Conservation (phyloP, 805 yeast species). For the Torulaspora franciscae region DNA sequence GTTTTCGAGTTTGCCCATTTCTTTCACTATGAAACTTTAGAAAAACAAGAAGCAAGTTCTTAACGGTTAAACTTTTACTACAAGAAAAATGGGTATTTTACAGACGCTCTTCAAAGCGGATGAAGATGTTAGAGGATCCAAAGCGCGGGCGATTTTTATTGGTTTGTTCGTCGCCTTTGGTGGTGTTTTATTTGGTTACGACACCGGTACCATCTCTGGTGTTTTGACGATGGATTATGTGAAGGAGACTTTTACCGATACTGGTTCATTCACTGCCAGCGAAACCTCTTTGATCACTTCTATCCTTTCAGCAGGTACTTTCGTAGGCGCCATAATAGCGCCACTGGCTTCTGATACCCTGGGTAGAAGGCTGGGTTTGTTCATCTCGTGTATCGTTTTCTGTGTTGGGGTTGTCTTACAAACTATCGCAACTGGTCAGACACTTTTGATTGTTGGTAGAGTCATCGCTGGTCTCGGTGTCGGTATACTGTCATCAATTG, state of each 20-base stretch:
- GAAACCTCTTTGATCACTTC: constrained; percentile 70
- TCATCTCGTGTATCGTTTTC: constrained; percentile 77
- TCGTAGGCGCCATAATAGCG: constrained; percentile 83
- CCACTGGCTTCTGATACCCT: constrained; percentile 76
- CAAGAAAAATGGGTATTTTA: constrained; percentile 16
- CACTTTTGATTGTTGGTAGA: constrained; percentile 74
- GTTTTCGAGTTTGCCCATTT: not conserved
- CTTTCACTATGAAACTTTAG: not conserved
- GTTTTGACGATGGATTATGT: constrained; percentile 81
- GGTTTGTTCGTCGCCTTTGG: constrained; percentile 59
- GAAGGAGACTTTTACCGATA: constrained; percentile 63
- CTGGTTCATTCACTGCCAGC: constrained; percentile 68
- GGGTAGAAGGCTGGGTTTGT: constrained; percentile 80
- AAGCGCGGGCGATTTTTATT: constrained; percentile 43
- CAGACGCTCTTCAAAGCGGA: constrained; percentile 39
- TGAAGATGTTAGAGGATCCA: constrained; percentile 46
- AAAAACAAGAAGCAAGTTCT: not conserved
- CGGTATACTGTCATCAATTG: constrained; percentile 66
- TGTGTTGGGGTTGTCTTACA: constrained; percentile 82
- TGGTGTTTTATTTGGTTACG: constrained; percentile 76
- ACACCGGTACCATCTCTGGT: constrained; percentile 79
- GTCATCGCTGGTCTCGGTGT: constrained; percentile 68
- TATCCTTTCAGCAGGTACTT: constrained; percentile 90
- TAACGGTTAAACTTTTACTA: not conserved
- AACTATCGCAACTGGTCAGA: constrained; percentile 58